These are phyloP conservation scores for Hygrocybe punicea DNA, from an alignment of 768 basidiomycete species.

Conservation along the genomic window DNA sequence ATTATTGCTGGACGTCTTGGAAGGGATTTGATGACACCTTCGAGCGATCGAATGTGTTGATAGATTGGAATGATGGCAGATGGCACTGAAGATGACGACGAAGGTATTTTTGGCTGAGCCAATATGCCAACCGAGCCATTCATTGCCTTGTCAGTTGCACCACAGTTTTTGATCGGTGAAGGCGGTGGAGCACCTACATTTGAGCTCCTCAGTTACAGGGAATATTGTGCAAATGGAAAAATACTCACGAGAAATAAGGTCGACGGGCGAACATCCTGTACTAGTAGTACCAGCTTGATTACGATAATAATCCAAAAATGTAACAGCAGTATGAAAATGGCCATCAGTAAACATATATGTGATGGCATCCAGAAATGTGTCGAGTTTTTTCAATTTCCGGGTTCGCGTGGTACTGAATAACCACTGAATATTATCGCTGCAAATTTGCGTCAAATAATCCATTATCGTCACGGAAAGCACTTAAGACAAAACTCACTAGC, in stretches of 20 bases:
- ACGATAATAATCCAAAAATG: background rate
- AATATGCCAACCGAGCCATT: background rate
- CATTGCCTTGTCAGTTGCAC: background rate
- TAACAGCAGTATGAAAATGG: background rate
- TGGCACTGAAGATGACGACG: background rate
- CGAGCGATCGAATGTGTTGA: background rate
- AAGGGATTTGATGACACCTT: background rate
- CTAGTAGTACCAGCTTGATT: background rate
- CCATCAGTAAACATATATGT: constrained; percentile 1
- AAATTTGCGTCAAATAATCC: background rate
- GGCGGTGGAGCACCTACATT: no score
- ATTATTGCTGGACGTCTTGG: background rate
- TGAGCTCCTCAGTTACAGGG: no score
- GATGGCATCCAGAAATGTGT: constrained; percentile 1
- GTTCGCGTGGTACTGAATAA: background rate
- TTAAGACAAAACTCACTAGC: background rate
- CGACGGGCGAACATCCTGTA: background rate
- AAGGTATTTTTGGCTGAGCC: background rate
- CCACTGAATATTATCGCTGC: background rate
- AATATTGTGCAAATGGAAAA: background rate
- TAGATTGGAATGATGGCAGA: background rate
- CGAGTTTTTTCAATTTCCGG: background rate
- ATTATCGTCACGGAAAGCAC: no score
- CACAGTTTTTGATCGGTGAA: background rate
- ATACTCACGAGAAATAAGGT: background rate